Evolutionary conservation across 192 early-diverging fungal species (phyloP), one percentile per base, ranked within the genome.

Genomic region (Chytriomyces confervae): DNA sequence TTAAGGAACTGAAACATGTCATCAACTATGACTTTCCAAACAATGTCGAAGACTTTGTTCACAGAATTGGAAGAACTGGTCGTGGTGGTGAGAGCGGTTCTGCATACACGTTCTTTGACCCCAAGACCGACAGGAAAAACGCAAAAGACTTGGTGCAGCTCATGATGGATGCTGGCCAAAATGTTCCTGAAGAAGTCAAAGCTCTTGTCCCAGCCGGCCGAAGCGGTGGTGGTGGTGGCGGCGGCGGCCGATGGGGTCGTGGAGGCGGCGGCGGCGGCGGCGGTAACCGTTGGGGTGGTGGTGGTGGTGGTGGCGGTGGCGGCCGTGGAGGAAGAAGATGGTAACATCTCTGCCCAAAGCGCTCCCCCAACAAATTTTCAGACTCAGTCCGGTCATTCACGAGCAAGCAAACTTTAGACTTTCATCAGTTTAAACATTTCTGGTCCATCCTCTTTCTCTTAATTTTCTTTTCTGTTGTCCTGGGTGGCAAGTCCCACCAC

Each of bases 11-110:
- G 18, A 72, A 72, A 46, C 79, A 82, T 53, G 95, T 97, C 61
- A 87, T 97, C 85, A 94, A 92, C 81, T 96, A 93, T 83, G 95
- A 97, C 70, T 85, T 97, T 72, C 95, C 95, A 43, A 92, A 88
- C 0, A 94, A 95, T 73, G 88, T 92, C 72, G 94, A 96, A 79
- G 95, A 97, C 82, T 96, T 95, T 87, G 94, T 96, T n/a, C 95
- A 97, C 85, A 86, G 83, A 43, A 84, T 86, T 60, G 83, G 85
- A 20, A 68, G 85, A 53, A 86, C 85, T 23, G 83, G 73, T 48
- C 76, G 85, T 66, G 85, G 83, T 10, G 68, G 65, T 45, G 82
- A 80, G 43, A 60, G 76, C 49, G 85, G 83, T 69, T 80, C 72
- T 23, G 77, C 83, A 5, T 83, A 86, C 64, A 86, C 83, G 36